Percentiles rank a stretch among this genome's conserved stretches.
phyloP scores from a whole-genome alignment of 2,329 filamentous ascomycete species.

The Blastomyces silverae region DNA sequence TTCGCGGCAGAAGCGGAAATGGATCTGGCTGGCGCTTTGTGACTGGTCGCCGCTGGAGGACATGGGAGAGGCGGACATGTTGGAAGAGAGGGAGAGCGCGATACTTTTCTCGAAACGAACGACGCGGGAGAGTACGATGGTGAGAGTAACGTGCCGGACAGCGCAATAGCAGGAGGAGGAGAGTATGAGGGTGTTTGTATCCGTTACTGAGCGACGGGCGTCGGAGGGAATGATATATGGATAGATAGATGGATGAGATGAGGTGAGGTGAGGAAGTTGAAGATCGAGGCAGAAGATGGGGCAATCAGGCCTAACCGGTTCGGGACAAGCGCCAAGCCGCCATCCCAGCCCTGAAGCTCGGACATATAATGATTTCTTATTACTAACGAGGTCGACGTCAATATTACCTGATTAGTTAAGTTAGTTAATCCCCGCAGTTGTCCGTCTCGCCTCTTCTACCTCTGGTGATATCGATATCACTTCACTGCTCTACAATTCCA shows the following conservation, averaged over 20 bases:
- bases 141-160: not conserved
- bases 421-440: not conserved
- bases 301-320: not conserved
- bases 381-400: no score
- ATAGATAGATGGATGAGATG: not conserved
- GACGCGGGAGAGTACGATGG: not conserved
- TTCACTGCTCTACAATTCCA: not conserved
- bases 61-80: constrained; percentile 41
- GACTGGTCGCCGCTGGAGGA: constrained; percentile 36
- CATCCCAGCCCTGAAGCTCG: no score
- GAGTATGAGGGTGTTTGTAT: not conserved
- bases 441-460: not conserved
- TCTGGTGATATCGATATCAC: not conserved
- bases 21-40: constrained; percentile 63
- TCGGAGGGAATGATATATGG: not conserved
- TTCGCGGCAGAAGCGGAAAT: constrained; percentile 96
- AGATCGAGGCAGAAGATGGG: not conserved
- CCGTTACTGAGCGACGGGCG: not conserved
- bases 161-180: not conserved
- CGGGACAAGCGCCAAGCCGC: not conserved
- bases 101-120: not conserved
- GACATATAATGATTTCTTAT: no score
- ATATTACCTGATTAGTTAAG: no score
- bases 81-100: not conserved
- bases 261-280: not conserved